Percentiles rank a stretch among this genome's conserved stretches.
These are phyloP conservation scores for Fennellomyces sp. DNA, from an alignment of 371 early-diverging fungal genomes.

Conservation along the genomic window DNA sequence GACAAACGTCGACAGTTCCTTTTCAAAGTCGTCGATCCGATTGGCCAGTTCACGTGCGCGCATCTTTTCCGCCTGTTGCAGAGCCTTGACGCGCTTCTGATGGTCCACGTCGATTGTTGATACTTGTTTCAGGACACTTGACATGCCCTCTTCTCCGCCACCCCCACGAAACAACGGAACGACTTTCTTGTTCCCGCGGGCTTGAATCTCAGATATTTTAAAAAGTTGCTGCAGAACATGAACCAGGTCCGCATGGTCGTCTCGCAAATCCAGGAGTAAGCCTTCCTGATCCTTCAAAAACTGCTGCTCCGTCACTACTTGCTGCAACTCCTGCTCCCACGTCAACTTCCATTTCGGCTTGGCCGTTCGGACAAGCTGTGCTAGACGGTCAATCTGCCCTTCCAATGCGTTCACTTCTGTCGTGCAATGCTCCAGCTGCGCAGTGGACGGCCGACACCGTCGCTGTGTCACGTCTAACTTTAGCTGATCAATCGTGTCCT, in stretches of 20 bases:
- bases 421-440: slow-evolving; percentile 53
- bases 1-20: slow-evolving; percentile 72
- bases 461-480: slow-evolving; percentile 78
- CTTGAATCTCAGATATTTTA: slow-evolving; percentile 4
- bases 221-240: slow-evolving; percentile 7
- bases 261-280: slow-evolving; percentile 57
- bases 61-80: slow-evolving; percentile 67
- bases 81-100: slow-evolving; percentile 65
- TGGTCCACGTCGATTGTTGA: slow-evolving; percentile 69
- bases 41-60: slow-evolving; percentile 67
- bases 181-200: not conserved
- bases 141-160: slow-evolving; percentile 44
- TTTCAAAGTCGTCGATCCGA: slow-evolving; percentile 72
- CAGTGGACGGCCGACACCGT: slow-evolving; percentile 64
- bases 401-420: slow-evolving; percentile 50
- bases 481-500: slow-evolving; percentile 75
- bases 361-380: slow-evolving; percentile 51
- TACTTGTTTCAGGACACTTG: slow-evolving; percentile 73
- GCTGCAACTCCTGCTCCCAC: slow-evolving; percentile 82
- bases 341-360: slow-evolving; percentile 78
- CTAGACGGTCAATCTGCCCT: slow-evolving; percentile 47
- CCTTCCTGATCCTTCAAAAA: slow-evolving; percentile 78
- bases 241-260: slow-evolving; percentile 14
- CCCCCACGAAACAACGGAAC: not conserved
- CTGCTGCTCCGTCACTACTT: slow-evolving; percentile 78